Evolutionary conservation across 2,329 filamentous ascomycete genomes (phyloP).

Genomic region (Ophiognomonia clavigignenti-juglandacearum): DNA sequence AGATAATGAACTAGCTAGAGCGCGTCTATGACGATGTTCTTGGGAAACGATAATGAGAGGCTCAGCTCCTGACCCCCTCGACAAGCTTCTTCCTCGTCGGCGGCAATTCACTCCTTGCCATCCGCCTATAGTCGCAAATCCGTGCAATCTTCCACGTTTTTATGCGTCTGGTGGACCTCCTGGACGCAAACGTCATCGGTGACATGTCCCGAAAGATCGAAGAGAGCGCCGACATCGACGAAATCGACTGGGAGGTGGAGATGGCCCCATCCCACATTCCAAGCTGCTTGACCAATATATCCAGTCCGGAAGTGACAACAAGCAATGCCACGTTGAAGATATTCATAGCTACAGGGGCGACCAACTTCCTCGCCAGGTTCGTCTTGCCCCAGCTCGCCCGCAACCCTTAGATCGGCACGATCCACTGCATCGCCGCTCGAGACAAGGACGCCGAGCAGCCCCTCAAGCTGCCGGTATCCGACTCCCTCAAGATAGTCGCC

Average conservation of each 20-base stretch:
- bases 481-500: slow-evolving; percentile 10
- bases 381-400: slow-evolving; percentile 32
- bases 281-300: too few species aligned
- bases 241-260: neutral
- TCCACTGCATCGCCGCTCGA: slow-evolving; percentile 41
- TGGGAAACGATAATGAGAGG: too few species aligned
- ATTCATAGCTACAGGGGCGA: slow-evolving; percentile 31
- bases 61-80: slow-evolving; percentile 20
- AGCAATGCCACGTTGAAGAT: neutral
- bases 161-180: slow-evolving; percentile 30
- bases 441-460: slow-evolving; percentile 2
- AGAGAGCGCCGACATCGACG: slow-evolving; percentile 4
- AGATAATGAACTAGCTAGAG: too few species aligned
- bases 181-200: slow-evolving; percentile 31
- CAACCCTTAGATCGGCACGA: slow-evolving; percentile 23
- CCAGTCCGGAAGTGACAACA: too few species aligned
- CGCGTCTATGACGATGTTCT: too few species aligned
- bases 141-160: slow-evolving; percentile 24
- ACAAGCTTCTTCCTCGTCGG: slow-evolving; percentile 38
- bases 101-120: slow-evolving; percentile 35
- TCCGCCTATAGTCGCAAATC: slow-evolving; percentile 32
- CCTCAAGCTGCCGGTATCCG: too few species aligned
- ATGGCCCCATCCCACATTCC: slow-evolving; percentile 1
- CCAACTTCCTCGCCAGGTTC: slow-evolving; percentile 34
- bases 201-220: slow-evolving; percentile 32